A percentile compares a stretch with the other conserved stretches of the same genome.
phyloP scores from a whole-genome alignment of 1,139 yeast genomes.

The Pichia sp. region DNA sequence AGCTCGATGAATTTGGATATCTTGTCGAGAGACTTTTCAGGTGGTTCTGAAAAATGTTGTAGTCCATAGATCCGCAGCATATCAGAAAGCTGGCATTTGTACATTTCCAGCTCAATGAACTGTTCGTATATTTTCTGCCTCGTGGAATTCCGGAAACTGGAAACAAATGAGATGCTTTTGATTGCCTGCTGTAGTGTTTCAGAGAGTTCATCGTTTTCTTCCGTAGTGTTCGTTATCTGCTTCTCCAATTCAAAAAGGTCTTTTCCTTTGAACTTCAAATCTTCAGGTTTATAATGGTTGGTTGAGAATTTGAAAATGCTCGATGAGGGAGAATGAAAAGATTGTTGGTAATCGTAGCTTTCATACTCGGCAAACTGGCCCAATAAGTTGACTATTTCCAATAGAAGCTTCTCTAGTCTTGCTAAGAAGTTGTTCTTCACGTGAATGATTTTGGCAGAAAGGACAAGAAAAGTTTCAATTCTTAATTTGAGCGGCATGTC shows the following conservation, averaged over 20 bases:
- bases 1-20: slow-evolving; percentile 13
- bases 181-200: slow-evolving; percentile 4
- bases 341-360: slow-evolving; percentile 9
- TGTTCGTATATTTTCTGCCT: slow-evolving; percentile 12
- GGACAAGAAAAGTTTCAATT: slow-evolving; percentile 27
- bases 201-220: background rate
- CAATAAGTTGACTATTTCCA: slow-evolving; percentile 16
- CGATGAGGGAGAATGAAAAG: background rate
- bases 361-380: slow-evolving; percentile 16
- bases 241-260: slow-evolving; percentile 1
- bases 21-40: slow-evolving; percentile 19
- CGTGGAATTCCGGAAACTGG: slow-evolving; percentile 11
- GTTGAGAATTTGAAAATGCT: background rate
- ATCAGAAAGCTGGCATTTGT: slow-evolving; percentile 9
- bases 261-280: background rate
- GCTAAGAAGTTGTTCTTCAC: slow-evolving; percentile 23
- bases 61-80: slow-evolving; percentile 11
- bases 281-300: background rate
- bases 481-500: slow-evolving; percentile 18
- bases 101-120: slow-evolving; percentile 8
- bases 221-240: background rate
- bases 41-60: slow-evolving; percentile 20
- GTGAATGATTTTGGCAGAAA: slow-evolving; percentile 21
- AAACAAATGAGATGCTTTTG: slow-evolving; percentile 8
- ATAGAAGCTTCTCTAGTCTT: slow-evolving; percentile 20